Evolutionary conservation across 352 stramenopile genomes (phyloP).

Genomic region (Thalassiosira exigua): DNA sequence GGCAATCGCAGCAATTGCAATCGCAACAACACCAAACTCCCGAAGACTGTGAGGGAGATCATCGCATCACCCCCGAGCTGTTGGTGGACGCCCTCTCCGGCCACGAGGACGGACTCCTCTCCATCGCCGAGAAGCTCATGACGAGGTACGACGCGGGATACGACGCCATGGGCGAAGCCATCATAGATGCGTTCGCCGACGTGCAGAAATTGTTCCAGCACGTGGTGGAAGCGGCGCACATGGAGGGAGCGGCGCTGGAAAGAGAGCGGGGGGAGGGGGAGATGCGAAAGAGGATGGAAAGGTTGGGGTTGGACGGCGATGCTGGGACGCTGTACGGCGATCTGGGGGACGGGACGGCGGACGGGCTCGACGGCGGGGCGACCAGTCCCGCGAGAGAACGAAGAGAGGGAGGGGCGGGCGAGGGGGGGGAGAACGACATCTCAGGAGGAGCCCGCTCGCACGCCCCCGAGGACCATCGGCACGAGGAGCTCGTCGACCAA

Average conservation of each 20-base stretch:
- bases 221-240: slow-evolving; percentile 82
- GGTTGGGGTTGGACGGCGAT: neutral
- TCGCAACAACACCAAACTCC: slow-evolving; percentile 23
- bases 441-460: neutral
- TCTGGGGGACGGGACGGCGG: neutral
- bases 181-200: slow-evolving; percentile 85
- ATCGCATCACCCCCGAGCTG: slow-evolving; percentile 77
- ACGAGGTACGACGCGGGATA: slow-evolving; percentile 80
- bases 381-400: slow-evolving; percentile 2
- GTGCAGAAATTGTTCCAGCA: slow-evolving; percentile 85
- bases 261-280: slow-evolving; percentile 63
- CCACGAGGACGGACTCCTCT: slow-evolving; percentile 82
- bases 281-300: slow-evolving; percentile 35
- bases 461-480: slow-evolving; percentile 27
- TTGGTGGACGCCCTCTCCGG: slow-evolving; percentile 81
- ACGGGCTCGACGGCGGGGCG: neutral
- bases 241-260: slow-evolving; percentile 84
- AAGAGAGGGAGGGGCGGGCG: slow-evolving; percentile 1
- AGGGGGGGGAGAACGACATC: neutral
- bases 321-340: slow-evolving; percentile 19
- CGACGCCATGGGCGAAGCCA: slow-evolving; percentile 85
- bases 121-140: slow-evolving; percentile 84
- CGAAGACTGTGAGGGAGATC: slow-evolving; percentile 25
- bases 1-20: slow-evolving; percentile 33
- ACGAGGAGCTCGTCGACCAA: slow-evolving; percentile 84